Percentiles rank a stretch among this genome's conserved stretches.
Conservation (phyloP, 768 basidiomycete species). For the Tricholoma hemisulphureum region DNA sequence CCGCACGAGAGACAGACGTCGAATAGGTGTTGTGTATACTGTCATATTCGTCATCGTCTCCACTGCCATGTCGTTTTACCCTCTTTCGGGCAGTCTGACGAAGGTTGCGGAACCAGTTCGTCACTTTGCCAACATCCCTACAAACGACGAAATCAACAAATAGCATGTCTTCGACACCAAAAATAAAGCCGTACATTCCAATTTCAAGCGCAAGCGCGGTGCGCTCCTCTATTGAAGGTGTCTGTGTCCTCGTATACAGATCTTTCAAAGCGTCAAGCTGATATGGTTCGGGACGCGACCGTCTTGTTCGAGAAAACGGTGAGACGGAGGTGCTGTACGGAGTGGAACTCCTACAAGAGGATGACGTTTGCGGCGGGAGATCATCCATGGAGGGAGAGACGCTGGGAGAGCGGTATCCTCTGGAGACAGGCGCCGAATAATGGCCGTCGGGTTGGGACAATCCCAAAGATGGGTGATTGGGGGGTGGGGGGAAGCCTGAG, state of each 20-base stretch:
- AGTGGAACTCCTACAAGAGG: slow-evolving; percentile 39
- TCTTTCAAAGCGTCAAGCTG: slow-evolving; percentile 76
- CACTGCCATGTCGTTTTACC: slow-evolving; percentile 48
- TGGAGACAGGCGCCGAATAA: slow-evolving; percentile 30
- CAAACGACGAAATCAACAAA: slow-evolving; percentile 17
- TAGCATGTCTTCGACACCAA: slow-evolving; percentile 13
- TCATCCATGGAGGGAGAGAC: slow-evolving; percentile 41
- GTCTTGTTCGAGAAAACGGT: slow-evolving; percentile 54
- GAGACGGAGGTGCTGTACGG: slow-evolving; percentile 44
- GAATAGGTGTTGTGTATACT: slow-evolving; percentile 37
- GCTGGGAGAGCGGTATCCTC: slow-evolving; percentile 36
- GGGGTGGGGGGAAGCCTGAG: slow-evolving; percentile 49
- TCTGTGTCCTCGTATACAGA: slow-evolving; percentile 63
- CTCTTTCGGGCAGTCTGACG: slow-evolving; percentile 79
- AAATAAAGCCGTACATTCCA: slow-evolving; percentile 56
- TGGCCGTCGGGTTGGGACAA: slow-evolving; percentile 36
- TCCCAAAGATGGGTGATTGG: slow-evolving; percentile 44
- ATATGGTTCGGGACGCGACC: slow-evolving; percentile 75
- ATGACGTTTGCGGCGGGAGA: slow-evolving; percentile 37
- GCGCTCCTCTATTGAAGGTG: slow-evolving; percentile 80
- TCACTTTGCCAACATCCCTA: slow-evolving; percentile 81
- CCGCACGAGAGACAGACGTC: slow-evolving; percentile 49
- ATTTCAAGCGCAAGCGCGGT: slow-evolving; percentile 70
- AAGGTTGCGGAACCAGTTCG: slow-evolving; percentile 86
- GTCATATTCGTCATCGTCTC: slow-evolving; percentile 47